These are phyloP conservation scores for Lactarius tabidus DNA, from an alignment of 768 basidiomycete genomes.

Conservation along the genomic window DNA sequence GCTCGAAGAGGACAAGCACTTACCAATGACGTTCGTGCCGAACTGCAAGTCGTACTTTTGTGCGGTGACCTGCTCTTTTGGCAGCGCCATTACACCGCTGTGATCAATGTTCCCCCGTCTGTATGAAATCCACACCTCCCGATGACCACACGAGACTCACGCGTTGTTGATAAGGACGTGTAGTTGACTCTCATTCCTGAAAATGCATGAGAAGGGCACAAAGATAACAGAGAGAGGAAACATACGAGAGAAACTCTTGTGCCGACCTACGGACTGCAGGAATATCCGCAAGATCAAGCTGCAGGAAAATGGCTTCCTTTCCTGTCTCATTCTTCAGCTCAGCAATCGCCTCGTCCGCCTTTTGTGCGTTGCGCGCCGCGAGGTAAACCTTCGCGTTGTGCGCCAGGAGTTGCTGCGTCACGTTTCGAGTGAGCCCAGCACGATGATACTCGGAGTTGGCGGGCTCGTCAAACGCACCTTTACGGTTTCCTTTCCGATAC, in stretches of 20 bases:
- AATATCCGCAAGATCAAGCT: slow-evolving; percentile 43
- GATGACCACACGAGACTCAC: slow-evolving; percentile 32
- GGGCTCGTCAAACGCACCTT: slow-evolving; percentile 42
- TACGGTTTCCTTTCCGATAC: slow-evolving; percentile 58
- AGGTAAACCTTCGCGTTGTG: slow-evolving; percentile 68
- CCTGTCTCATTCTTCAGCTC: slow-evolving; percentile 48
- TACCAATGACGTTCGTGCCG: no score
- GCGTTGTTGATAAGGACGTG: no score
- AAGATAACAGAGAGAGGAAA: slow-evolving; percentile 32
- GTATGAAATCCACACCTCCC: not conserved
- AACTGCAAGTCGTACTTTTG: no score
- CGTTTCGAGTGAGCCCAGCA: not conserved
- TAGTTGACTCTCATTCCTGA: slow-evolving; percentile 42
- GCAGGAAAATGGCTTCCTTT: slow-evolving; percentile 40
- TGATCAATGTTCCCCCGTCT: not conserved
- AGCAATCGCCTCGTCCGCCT: slow-evolving; percentile 46
- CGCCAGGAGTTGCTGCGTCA: slow-evolving; percentile 50
- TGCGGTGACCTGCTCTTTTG: no score
- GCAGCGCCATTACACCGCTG: slow-evolving; percentile 48
- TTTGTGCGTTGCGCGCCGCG: slow-evolving; percentile 44
- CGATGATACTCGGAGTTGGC: no score
- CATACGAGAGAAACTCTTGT: no score
- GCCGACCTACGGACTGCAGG: slow-evolving; percentile 37
- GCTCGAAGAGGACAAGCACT: no score
- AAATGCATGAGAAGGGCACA: no score